Evolutionary conservation across 768 basidiomycete genomes (phyloP), one percentile per base, ranked within the genome.

Genomic region (Porphyrellus cyaneotinctus): DNA sequence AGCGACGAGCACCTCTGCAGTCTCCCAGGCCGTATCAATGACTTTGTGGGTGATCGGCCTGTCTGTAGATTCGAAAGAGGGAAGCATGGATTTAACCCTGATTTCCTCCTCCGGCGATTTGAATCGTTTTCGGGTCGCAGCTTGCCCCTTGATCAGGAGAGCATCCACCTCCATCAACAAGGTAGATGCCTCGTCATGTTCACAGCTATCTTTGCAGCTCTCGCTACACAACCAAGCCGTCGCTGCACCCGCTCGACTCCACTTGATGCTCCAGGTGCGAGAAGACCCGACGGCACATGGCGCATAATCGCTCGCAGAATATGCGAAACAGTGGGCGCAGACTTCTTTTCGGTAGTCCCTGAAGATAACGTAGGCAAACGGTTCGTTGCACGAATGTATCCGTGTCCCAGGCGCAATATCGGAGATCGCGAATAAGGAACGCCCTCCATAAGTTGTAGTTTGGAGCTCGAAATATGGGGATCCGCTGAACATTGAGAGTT

Each of bases 311-410:
- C 70, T 61, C 22, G 63, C 67, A 23, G 80, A 74, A 61, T 86
- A 85, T 35, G 76, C 74, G 62, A 83, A 86, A 66, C 85, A 87
- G 61, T 78, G 70, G 11, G 76, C 79, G 58, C 85, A 87, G 43
- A 85, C 82, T 63, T 85, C 84, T 63, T 80, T 83, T 36, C 82
- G 75, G 57, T 84, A 87, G 54, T 78, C 77, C 60, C 77, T 81
- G 65, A 79, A 79, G 46, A 87, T 72, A 31, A 83, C 81, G 45
- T 74, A 75, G 1, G 78, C 74, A 60, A 81, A 85, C 1, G 85
- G 85, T 6, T 67, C 66, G 43, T 71, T 53, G 51, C 77, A 76
- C 22, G 67, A 66, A 48, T 78, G 70, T 38, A 85, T 63, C 23
- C 71, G 69, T 10, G 76, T 75, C 47, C 74, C 73, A 36, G 73